Evolutionary conservation across 805 yeast genomes (phyloP).

Genomic region (Metschnikowia cubensis): DNA sequence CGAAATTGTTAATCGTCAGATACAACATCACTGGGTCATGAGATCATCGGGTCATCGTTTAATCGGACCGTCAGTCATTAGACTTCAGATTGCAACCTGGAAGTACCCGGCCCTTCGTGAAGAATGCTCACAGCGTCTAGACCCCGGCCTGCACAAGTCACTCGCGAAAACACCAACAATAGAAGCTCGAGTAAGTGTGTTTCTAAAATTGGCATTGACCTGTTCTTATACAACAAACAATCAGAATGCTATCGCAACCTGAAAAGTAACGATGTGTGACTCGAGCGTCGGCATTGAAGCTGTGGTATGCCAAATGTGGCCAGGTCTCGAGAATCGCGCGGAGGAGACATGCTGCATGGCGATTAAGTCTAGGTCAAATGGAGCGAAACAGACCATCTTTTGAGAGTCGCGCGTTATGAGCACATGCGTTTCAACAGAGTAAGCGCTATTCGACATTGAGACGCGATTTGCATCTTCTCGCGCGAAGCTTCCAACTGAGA

Average conservation of each 20-base stretch:
- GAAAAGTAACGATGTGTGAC: background rate
- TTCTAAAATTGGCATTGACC: background rate
- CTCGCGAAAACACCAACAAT: background rate
- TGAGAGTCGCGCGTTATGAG: conserved; percentile 3
- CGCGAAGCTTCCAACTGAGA: conserved; percentile 1
- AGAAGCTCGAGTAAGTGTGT: background rate
- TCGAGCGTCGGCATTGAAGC: no score
- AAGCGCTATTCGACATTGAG: background rate
- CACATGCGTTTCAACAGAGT: background rate
- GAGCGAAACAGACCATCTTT: conserved; percentile 1
- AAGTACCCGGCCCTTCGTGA: no score
- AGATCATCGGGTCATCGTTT: no score
- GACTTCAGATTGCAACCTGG: no score
- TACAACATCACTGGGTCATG: background rate
- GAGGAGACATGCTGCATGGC: background rate
- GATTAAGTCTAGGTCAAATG: background rate
- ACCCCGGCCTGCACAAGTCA: background rate
- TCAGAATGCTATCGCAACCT: background rate
- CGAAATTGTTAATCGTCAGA: background rate
- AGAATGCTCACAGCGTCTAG: background rate
- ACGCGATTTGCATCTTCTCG: conserved; percentile 4
- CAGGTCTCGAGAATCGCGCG: background rate
- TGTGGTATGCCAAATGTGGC: background rate
- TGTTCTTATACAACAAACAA: background rate
- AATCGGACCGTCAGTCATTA: no score